phyloP scores from a whole-genome alignment of 2,329 filamentous ascomycete genomes.

The Hypoxylon sp. region DNA sequence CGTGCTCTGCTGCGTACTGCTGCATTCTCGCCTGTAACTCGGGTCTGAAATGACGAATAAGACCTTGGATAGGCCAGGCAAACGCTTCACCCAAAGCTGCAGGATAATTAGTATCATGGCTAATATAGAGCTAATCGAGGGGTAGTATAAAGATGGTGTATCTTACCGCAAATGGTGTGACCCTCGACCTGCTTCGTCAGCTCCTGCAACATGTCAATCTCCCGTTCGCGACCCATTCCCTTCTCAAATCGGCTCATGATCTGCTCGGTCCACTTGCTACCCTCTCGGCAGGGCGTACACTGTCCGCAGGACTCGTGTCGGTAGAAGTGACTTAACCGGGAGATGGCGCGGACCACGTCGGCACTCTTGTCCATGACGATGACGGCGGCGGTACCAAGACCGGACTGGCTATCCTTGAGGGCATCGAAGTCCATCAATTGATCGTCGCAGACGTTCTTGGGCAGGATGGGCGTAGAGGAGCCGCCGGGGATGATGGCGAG shows the following conservation, averaged over 20 bases:
- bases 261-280: slow-evolving; percentile 98
- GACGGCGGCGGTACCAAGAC: slow-evolving; percentile 95
- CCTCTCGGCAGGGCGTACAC: slow-evolving; percentile 99
- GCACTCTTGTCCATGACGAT: slow-evolving; percentile 99
- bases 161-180: slow-evolving; percentile 94
- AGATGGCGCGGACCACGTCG: slow-evolving; percentile 93
- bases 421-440: slow-evolving; percentile 99
- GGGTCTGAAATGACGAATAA: slow-evolving; percentile 97
- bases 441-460: slow-evolving; percentile 88
- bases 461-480: slow-evolving; percentile 94
- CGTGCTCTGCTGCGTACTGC: slow-evolving; percentile 76
- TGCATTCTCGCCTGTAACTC: slow-evolving; percentile 92
- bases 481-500: slow-evolving; percentile 94
- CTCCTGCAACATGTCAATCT: slow-evolving; percentile 99
- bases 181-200: slow-evolving; percentile 99
- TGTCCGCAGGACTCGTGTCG: slow-evolving; percentile 98
- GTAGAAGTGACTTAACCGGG: slow-evolving; percentile 94
- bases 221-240: slow-evolving; percentile 84
- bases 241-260: slow-evolving; percentile 98
- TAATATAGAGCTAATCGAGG: no score
- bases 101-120: slow-evolving; percentile 40
- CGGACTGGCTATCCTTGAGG: slow-evolving; percentile 96
- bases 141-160: background rate
- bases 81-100: slow-evolving; percentile 93
- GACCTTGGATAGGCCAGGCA: slow-evolving; percentile 96